Conservation (phyloP, 768 basidiomycete genomes). For the Hygrophorus russula region DNA sequence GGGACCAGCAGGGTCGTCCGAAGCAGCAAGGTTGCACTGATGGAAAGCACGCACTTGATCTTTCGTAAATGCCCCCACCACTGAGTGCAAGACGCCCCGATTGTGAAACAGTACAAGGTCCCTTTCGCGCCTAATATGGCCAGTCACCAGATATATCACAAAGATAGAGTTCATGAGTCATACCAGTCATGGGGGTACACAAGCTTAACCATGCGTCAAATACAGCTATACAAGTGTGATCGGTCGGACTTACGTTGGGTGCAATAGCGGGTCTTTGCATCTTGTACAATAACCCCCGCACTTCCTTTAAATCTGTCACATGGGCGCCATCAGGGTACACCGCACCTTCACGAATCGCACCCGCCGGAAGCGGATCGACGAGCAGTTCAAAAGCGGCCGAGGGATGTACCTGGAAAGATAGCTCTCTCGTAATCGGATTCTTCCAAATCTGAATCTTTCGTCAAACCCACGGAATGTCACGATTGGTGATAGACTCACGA, state of each 20-base stretch:
- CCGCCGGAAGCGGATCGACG: slow-evolving; percentile 61
- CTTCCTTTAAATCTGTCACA: slow-evolving; percentile 60
- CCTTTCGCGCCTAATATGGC: slow-evolving; percentile 28
- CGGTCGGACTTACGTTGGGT: slow-evolving; percentile 40
- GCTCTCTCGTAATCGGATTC: slow-evolving; percentile 71
- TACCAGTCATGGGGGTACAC: slow-evolving; percentile 88
- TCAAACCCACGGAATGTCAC: too few species aligned
- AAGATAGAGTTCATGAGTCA: slow-evolving; percentile 6
- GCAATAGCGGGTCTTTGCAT: slow-evolving; percentile 88
- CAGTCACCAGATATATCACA: background rate
- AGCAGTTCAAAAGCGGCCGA: slow-evolving; percentile 59
- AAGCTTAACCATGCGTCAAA: slow-evolving; percentile 26
- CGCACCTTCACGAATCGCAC: slow-evolving; percentile 44
- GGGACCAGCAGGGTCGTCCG: slow-evolving; percentile 60
- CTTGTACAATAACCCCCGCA: slow-evolving; percentile 66
- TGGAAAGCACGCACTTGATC: slow-evolving; percentile 70
- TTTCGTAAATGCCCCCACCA: slow-evolving; percentile 63
- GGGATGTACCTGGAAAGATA: slow-evolving; percentile 89
- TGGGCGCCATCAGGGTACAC: slow-evolving; percentile 78
- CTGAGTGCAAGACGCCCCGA: slow-evolving; percentile 69
- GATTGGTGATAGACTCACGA: slow-evolving; percentile 33
- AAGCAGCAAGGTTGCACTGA: slow-evolving; percentile 82
- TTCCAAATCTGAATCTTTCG: slow-evolving; percentile 94
- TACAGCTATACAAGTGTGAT: background rate
- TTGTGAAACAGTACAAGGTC: slow-evolving; percentile 85